Conservation (phyloP, 2,329 filamentous ascomycete species). For the Sporothrix sp. region DNA sequence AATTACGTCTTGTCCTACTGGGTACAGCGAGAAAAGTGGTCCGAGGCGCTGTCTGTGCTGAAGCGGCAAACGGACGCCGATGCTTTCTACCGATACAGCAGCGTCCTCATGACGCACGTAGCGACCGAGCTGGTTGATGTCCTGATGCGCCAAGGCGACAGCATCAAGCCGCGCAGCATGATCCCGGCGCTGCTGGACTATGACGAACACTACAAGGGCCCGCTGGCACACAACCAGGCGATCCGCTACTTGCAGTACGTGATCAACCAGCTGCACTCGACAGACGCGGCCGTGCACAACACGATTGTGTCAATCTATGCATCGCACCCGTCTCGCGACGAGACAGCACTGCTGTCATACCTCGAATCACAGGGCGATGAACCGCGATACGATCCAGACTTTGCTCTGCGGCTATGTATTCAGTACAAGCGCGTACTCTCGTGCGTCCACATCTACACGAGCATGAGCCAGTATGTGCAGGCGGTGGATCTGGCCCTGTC, state of each 20-base stretch:
- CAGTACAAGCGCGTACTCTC: conserved; percentile 87
- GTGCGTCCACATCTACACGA: conserved; percentile 94
- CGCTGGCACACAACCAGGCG: conserved; percentile 74
- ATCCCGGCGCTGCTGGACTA: conserved; percentile 93
- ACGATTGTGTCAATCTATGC: conserved; percentile 95
- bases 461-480: conserved; percentile 89
- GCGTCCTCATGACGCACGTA: conserved; percentile 86
- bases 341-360: conserved; percentile 77
- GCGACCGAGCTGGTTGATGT: conserved; percentile 87
- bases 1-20: conserved; percentile 94
- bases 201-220: conserved; percentile 63
- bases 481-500: conserved; percentile 88
- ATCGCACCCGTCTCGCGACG: conserved; percentile 71
- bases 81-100: conserved; percentile 94
- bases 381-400: conserved; percentile 86
- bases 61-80: conserved; percentile 89
- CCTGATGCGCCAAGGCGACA: conserved; percentile 76
- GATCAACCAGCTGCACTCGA: conserved; percentile 74
- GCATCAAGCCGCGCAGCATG: conserved; percentile 74
- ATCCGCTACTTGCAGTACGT: conserved; percentile 88
- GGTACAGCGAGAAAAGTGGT: conserved; percentile 91
- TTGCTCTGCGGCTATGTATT: conserved; percentile 90
- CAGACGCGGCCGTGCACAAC: conserved; percentile 85
- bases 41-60: conserved; percentile 73
- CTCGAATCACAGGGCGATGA: conserved; percentile 83